Evolutionary conservation across 495 filamentous ascomycete genomes (phyloP), one percentile per base, ranked within the genome.

Genomic region (Letharia lupina): DNA sequence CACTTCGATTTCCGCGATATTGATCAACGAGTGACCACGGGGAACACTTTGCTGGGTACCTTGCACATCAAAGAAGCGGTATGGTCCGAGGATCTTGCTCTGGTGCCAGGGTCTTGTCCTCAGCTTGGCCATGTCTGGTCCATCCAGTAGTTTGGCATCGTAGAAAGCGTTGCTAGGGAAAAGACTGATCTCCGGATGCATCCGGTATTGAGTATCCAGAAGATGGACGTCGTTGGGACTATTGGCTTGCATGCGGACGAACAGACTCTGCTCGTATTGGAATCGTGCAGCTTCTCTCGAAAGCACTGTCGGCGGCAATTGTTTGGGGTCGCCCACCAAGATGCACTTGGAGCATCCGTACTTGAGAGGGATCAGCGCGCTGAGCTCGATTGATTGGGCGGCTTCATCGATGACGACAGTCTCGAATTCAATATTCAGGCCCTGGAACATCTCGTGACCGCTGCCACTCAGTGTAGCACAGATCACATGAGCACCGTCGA

Each of bases 371-470:
- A 98, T 98, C 31, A 98, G 83, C 23, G 95, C 93, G 71, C 92
- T 96, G 74, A 98, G 81, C 77, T 98, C 94, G 68, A 98, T 94
- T 67, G 91, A 98, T 79, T 98, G 94, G 28, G 94, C 94, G 3
- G 94, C 94, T 80, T 98, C 94, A 71, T 98, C 94, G 71, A 98
- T 96, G 71, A 98, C 89, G 67, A 98, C 94, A 0, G 94, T 97
- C 76, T 98, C 94, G 68, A 98, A 98, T 74, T 98, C 94, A 62
- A 98, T 91, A 70, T 89, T 93, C 60, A 98, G 77, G 69, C 87
- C 87, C 76, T 92, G 91, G 79, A 98, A 96, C 87, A 98, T 96
- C 61, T 98, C 95, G 70, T 98, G 95, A 20, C 94, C 94, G 76
- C 89, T 93, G 63, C 93, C 94, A 73, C 91, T 96, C 62, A 98